Evolutionary conservation across 179 eudicot genomes (phyloP).

Genomic region (Dionaea muscipula): DNA sequence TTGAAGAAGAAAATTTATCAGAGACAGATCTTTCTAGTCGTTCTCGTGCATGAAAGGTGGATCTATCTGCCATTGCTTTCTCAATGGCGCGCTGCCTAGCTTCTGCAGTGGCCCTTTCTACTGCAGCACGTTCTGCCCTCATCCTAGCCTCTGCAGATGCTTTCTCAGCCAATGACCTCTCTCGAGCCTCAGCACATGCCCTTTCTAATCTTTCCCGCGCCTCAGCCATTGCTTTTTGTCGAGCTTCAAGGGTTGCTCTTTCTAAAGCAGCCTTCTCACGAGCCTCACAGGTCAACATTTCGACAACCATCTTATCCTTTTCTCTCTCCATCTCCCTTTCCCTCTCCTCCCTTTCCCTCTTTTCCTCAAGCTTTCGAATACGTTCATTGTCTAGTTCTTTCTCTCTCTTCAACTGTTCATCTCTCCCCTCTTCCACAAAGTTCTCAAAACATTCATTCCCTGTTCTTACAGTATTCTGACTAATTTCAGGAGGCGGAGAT

Average conservation of each 20-base stretch:
- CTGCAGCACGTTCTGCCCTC: slow-evolving; percentile 83
- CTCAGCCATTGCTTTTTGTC: slow-evolving; percentile 74
- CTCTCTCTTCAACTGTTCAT: slow-evolving; percentile 8
- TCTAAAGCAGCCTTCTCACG: slow-evolving; percentile 76
- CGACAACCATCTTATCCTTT: slow-evolving; percentile 73
- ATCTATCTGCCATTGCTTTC: slow-evolving; percentile 66
- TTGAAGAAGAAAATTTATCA: slow-evolving; percentile 33
- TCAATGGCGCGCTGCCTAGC: slow-evolving; percentile 90
- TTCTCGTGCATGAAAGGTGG: slow-evolving; percentile 35
- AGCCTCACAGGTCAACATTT: slow-evolving; percentile 42
- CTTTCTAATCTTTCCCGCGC: slow-evolving; percentile 72
- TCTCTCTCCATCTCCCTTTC: slow-evolving; percentile 71
- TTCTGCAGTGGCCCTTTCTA: slow-evolving; percentile 77
- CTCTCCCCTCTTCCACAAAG: slow-evolving; percentile 10
- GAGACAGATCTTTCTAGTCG: slow-evolving; percentile 35
- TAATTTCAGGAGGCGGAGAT: slow-evolving; percentile 9
- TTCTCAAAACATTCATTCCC: slow-evolving; percentile 10
- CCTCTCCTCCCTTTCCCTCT: too few relatives aligned
- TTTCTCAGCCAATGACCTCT: slow-evolving; percentile 43
- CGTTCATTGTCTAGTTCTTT: slow-evolving; percentile 25
- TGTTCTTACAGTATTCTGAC: slow-evolving; percentile 17
- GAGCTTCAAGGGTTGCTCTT: slow-evolving; percentile 71
- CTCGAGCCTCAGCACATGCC: slow-evolving; percentile 44
- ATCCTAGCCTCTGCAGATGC: slow-evolving; percentile 48
- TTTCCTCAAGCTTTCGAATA: slow-evolving; percentile 29